Conservation (phyloP, 2,329 filamentous ascomycete species). For the Xenosphaeropsis pyriputrescens region DNA sequence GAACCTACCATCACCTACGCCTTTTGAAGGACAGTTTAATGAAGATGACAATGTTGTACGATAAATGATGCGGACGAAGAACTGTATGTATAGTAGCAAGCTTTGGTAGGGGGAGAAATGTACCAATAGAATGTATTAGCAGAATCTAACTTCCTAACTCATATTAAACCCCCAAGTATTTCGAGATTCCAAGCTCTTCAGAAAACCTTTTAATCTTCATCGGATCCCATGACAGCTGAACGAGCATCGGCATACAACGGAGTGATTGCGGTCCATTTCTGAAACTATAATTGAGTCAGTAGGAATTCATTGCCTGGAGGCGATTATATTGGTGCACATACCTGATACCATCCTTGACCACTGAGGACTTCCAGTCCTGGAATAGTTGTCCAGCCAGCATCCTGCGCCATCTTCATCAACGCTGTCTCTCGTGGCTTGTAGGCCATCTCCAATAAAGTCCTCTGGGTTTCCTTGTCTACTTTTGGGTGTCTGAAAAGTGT, state of each 20-base stretch:
- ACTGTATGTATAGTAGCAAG: too few relatives aligned
- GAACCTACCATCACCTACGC: too few relatives aligned
- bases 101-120: too few relatives aligned
- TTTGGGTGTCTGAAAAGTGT: slow-evolving; percentile 29
- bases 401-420: slow-evolving; percentile 69
- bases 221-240: slow-evolving; percentile 33
- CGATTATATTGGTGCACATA: slow-evolving; percentile 23
- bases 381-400: slow-evolving; percentile 68
- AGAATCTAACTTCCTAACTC: too few relatives aligned
- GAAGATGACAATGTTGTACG: too few relatives aligned
- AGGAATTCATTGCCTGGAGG: slow-evolving; percentile 3
- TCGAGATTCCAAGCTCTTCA: too few relatives aligned
- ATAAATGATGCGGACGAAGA: too few relatives aligned
- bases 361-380: slow-evolving; percentile 80
- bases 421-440: slow-evolving; percentile 80
- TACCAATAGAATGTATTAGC: too few relatives aligned
- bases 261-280: slow-evolving; percentile 71
- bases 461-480: slow-evolving; percentile 18
- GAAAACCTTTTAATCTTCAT: not conserved
- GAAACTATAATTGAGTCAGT: slow-evolving; percentile 37
- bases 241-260: slow-evolving; percentile 59
- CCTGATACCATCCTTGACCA: slow-evolving; percentile 81
- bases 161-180: too few relatives aligned
- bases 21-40: too few relatives aligned
- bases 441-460: slow-evolving; percentile 82